A percentile compares a stretch with the other conserved stretches of the same genome.
Conservation (phyloP, 441 rosid genomes). For the Dalechampia spathulata region DNA sequence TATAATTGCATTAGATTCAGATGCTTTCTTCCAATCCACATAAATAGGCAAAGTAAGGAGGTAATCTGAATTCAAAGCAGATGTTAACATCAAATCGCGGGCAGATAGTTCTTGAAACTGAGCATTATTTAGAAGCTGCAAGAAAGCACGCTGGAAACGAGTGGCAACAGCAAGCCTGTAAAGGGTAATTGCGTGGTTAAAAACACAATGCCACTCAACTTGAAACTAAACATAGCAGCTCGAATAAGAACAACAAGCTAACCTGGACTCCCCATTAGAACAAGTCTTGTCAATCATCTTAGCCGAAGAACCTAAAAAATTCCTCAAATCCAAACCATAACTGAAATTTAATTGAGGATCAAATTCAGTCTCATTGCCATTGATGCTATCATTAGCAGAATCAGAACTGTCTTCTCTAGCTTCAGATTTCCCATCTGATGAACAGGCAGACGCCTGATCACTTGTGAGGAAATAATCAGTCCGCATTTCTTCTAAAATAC, state of each 20-base stretch:
- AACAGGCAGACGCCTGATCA: conserved; percentile 12
- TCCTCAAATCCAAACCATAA: conserved; percentile 53
- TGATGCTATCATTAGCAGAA: conserved; percentile 16
- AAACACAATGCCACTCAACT: conserved; percentile 2
- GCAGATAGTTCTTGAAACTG: conserved; percentile 92
- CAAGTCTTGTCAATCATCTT: conserved; percentile 30
- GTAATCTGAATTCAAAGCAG: conserved; percentile 85
- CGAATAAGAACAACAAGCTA: conserved; percentile 4
- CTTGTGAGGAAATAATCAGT: conserved; percentile 39
- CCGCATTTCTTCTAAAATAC: conserved; percentile 75
- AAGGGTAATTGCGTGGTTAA: conserved; percentile 5
- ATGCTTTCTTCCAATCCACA: conserved; percentile 90
- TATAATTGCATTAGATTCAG: conserved; percentile 83
- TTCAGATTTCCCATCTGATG: conserved; percentile 20
- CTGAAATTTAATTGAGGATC: conserved; percentile 34
- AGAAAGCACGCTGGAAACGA: conserved; percentile 86
- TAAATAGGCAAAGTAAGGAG: conserved; percentile 86
- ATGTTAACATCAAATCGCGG: conserved; percentile 75
- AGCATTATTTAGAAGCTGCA: conserved; percentile 84
- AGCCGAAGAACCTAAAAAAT: conserved; percentile 37
- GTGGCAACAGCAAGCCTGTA: conserved; percentile 72
- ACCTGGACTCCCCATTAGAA: conserved; percentile 42
- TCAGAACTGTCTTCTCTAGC: conserved; percentile 28
- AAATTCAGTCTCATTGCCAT: conserved; percentile 15
- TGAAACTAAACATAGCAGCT: not conserved